Conservation (phyloP, 129 eudicot species). For the Artemisia tridentata region DNA sequence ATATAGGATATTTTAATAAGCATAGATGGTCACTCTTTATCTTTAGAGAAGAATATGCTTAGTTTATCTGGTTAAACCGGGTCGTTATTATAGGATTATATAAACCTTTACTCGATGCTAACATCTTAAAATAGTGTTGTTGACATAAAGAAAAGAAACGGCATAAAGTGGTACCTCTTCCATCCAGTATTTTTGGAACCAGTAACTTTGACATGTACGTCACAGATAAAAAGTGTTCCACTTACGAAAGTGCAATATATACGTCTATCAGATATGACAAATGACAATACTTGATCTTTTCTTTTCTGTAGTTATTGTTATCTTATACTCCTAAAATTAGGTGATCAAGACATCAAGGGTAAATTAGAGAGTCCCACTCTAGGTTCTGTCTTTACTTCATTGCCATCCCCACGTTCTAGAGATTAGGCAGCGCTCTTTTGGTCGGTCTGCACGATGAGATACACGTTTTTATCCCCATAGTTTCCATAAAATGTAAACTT, state of each 20-base stretch:
- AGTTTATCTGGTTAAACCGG: conserved; percentile 8
- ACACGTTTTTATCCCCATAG: conserved; percentile 1
- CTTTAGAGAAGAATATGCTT: conserved; percentile 16
- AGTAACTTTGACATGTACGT: conserved; percentile 28
- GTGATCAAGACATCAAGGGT: conserved; percentile 5
- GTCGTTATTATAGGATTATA: conserved; percentile 10
- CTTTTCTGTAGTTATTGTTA: conserved; percentile 4
- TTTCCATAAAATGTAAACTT: neutral
- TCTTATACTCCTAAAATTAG: conserved; percentile 16
- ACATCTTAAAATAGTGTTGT: conserved; percentile 24
- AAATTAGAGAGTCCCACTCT: neutral
- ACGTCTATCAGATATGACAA: conserved; percentile 7
- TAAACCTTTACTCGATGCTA: conserved; percentile 25
- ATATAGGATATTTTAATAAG: neutral
- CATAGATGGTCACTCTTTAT: neutral
- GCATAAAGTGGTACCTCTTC: conserved; percentile 15
- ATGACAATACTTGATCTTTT: conserved; percentile 14
- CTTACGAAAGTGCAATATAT: conserved; percentile 23
- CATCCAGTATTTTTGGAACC: conserved; percentile 36
- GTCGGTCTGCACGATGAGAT: neutral
- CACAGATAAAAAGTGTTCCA: conserved; percentile 33
- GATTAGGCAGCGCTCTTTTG: neutral
- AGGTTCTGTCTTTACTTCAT: conserved; percentile 1
- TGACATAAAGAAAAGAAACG: conserved; percentile 28
- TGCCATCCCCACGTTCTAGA: neutral